Base-by-base conservation (phyloP, 257 asterid genomes). In the Petunia secreta region DNA sequence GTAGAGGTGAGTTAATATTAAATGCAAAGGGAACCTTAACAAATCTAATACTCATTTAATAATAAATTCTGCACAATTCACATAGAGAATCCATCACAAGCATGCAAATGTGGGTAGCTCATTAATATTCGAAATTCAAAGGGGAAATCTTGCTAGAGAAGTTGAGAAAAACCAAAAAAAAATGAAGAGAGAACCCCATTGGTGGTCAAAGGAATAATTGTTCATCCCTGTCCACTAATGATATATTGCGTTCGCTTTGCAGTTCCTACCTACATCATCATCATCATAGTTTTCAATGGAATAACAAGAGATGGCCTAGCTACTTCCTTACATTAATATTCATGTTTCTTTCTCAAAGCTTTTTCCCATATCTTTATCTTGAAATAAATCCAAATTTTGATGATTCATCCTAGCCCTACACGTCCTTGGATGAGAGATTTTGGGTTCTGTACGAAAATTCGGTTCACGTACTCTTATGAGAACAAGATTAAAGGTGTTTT, bases 161-260 rank as follows among this genome's bases (percentile, higher is more conserved):
- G 67, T 64, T 44, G 78, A 37, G 9, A 73, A 15, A 37, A 4
- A 71, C 39, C 34, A 74, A 2, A 43, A 7, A 74, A 5, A 14
- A 63, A 6, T 52, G 41, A 48, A 76, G 68, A 43, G 14, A 65
- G 53, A 80, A 50, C 25, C 11, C 7, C 11, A 81, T 75, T 75
- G 85, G 84, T 79, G 78, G 86, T 86, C 87, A 81, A 79, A 65
- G 80, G 81, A 81, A 86, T 79, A 83, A 37, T 66, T n/a, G 16
- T 55, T 38, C 53, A 53, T 57, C 52, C 81, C 11, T 78, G 81
- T 63, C 81, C 75, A 60, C 36, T 37, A 67, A 76, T 75, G 48
- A 14, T 84, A 40, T 82, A 64, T 75, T 79, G 83, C 53, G 68
- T 79, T 80, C 16, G 79, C 66, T 57, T 48, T 71, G 59, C 11